Evolutionary conservation across 139 green algal species (phyloP), one percentile per base, ranked within the genome.

Genomic region (Closterium sp.): DNA sequence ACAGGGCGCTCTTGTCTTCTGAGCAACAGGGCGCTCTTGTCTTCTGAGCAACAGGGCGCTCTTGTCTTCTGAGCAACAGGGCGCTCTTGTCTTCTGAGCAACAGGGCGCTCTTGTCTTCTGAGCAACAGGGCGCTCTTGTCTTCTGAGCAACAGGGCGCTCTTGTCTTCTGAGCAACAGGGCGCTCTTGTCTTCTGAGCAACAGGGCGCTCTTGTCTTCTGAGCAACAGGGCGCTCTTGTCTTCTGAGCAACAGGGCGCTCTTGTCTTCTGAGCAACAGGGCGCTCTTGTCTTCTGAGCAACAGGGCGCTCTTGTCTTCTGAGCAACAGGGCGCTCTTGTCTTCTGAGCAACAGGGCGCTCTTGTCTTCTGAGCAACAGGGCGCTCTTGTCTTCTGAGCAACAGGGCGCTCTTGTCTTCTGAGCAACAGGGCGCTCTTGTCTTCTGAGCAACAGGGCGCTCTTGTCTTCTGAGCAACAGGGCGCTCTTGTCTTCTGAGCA

Each of bases 11-110:
- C 92, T 99, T 99, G 98, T 96, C 96, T 3, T 19, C 28, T 85
- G 96, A 97, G 69, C 95, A n/a, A n/a, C n/a, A n/a, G n/a, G n/a
- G n/a, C n/a, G n/a, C 95, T 96, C 92, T 99, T 99, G 98, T 96
- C 96, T 3, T 19, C 28, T 85, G 96, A 97, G 69, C 95, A n/a
- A n/a, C n/a, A n/a, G n/a, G n/a, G n/a, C n/a, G n/a, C 95, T 96
- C 92, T 99, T 99, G 98, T 96, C 96, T 3, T 19, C 28, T 85
- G 96, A 97, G 69, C 95, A n/a, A n/a, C n/a, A n/a, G n/a, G n/a
- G n/a, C n/a, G n/a, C 95, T 96, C 92, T 99, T 99, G 98, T 96
- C 96, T 3, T 19, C 28, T 85, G 96, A 97, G 69, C 95, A n/a
- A n/a, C n/a, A n/a, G n/a, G n/a, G n/a, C n/a, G n/a, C 95, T 96